Evolutionary conservation across 2,329 filamentous ascomycete genomes (phyloP), one percentile per base, ranked within the genome.

Genomic region (Calonectria multiphialidica): DNA sequence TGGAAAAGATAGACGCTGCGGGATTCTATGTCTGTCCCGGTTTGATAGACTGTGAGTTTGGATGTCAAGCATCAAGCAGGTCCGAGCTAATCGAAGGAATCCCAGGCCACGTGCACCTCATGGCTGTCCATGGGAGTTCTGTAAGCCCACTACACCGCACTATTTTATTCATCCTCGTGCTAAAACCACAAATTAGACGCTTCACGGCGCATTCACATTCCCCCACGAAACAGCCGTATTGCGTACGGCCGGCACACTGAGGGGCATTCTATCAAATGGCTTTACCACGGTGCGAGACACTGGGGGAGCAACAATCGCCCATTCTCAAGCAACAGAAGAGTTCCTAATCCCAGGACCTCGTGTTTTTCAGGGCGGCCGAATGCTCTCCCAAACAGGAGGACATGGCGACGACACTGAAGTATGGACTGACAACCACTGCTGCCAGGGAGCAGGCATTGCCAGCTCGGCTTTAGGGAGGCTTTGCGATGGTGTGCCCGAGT

Each of bases 401-500:
- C 89, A 91, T 74, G 88, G 85, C 3, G 89, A 91, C 76, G 77
- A 85, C 28, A 82, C 85, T 2, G 80, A 83, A 1, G 53, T 18
- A 6, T 77, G 82, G 3, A 85, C 89, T 68, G 57, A 70, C 10
- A 88, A 87, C 76, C 53, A 69, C 9, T 90, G 88, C 78, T 90
- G 88, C 74, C 84, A 85, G 81, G 90, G 53, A 4, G 16, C 37
- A 6, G 53, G 53, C 4, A 59, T 59, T 18, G 53, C 53, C 53
- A 59, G 40, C n/a, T 59, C 53, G 16, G 53, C 53, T 13, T 12
- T 59, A 13, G 53, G 53, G 10, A 30, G 53, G 10, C 9, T 1
- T 86, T 85, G 50, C 50, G 88, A 91, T 77, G 88, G 90, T 1
- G 88, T 90, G 1, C 83, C 88, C 0, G 87, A 88, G 53, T 91